A percentile compares a stretch with the other conserved stretches of the same genome.
phyloP scores from a whole-genome alignment of 352 stramenopile species.

The Lagenidium sp. region DNA sequence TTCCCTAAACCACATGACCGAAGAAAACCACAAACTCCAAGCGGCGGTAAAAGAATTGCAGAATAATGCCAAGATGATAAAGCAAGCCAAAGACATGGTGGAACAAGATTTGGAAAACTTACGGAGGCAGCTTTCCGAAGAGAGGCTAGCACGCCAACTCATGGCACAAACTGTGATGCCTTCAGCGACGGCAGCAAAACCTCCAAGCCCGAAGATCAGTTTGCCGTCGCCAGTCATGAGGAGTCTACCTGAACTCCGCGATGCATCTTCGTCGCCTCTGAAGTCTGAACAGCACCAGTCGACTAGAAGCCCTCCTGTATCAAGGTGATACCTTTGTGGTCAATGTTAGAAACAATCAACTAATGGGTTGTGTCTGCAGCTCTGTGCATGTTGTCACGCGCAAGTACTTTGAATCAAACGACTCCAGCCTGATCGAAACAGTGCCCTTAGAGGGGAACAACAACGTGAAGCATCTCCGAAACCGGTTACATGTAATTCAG shows the following conservation, averaged over 20 bases:
- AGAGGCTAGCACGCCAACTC: slow-evolving; percentile 26
- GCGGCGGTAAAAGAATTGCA: slow-evolving; percentile 75
- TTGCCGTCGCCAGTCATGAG: slow-evolving; percentile 8
- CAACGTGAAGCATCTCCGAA: slow-evolving; percentile 53
- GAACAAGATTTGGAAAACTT: slow-evolving; percentile 55
- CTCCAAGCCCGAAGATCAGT: slow-evolving; percentile 6
- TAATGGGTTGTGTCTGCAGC: too few species aligned
- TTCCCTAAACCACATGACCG: slow-evolving; percentile 53
- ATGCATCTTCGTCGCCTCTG: slow-evolving; percentile 56
- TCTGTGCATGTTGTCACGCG: too few species aligned
- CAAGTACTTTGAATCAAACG: too few species aligned
- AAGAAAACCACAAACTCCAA: slow-evolving; percentile 80
- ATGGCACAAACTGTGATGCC: slow-evolving; percentile 3
- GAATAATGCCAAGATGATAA: slow-evolving; percentile 70
- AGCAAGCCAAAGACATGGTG: slow-evolving; percentile 59
- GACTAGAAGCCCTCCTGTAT: too few species aligned
- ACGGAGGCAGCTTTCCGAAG: slow-evolving; percentile 60
- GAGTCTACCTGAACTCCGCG: slow-evolving; percentile 29
- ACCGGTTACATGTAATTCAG: slow-evolving; percentile 84
- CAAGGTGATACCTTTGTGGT: too few species aligned
- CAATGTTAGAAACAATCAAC: too few species aligned
- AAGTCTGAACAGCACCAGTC: slow-evolving; percentile 16
- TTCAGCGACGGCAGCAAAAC: neutral
- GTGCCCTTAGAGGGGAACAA: too few species aligned
- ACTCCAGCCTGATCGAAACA: too few species aligned